Percentiles rank a stretch among this genome's conserved stretches.
These are phyloP conservation scores for Syzygium jambos DNA, from an alignment of 345 rosid genomes.

Conservation along the genomic window DNA sequence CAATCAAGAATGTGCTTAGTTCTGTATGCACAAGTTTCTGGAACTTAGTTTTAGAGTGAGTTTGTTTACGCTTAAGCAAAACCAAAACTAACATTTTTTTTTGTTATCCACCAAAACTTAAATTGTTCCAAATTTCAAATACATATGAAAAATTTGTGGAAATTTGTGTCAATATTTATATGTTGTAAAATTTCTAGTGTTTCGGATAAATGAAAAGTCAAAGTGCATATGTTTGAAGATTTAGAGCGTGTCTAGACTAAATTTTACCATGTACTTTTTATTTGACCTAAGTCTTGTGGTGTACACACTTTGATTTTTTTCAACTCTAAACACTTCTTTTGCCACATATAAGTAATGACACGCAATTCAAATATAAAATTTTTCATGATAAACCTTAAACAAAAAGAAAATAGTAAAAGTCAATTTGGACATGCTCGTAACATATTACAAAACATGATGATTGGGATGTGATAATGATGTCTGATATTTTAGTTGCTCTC, in stretches of 20 bases:
- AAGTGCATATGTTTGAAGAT: background rate
- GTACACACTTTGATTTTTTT: background rate
- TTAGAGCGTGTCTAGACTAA: background rate
- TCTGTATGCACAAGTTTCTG: background rate
- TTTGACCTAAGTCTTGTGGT: background rate
- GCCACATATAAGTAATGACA: background rate
- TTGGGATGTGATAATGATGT: background rate
- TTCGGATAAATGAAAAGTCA: background rate
- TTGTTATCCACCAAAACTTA: background rate
- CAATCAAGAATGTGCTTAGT: background rate
- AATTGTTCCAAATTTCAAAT: background rate
- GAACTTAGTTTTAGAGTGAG: background rate
- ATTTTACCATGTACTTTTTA: background rate
- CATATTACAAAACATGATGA: background rate
- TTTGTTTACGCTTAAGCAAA: background rate
- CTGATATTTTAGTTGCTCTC: background rate
- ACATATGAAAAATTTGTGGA: background rate
- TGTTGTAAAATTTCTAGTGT: background rate
- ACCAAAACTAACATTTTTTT: background rate
- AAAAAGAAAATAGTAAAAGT: background rate
- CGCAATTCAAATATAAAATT: background rate
- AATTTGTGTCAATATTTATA: background rate
- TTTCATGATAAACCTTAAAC: background rate
- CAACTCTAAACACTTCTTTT: background rate
- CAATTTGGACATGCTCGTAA: background rate